Conservation (phyloP, 2,329 filamentous ascomycete genomes). For the Colletotrichum endophyticum region DNA sequence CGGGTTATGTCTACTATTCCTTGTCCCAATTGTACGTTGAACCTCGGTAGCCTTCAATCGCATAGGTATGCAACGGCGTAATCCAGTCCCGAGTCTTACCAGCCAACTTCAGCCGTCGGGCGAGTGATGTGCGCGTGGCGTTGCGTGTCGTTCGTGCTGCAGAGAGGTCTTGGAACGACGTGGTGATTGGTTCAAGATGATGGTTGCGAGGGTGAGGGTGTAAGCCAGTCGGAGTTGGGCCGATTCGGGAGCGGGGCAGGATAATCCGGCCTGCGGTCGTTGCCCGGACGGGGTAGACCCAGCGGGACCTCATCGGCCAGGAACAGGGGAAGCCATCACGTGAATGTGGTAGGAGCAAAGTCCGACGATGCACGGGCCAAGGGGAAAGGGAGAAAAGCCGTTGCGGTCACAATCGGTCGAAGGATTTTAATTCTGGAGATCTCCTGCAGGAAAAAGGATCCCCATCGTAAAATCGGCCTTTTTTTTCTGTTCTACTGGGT, state of each 20-base stretch:
- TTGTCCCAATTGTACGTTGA: accelerated
- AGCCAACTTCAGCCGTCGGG: background rate
- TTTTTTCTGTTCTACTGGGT: background rate
- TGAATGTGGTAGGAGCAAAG: background rate
- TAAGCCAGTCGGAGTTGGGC: background rate
- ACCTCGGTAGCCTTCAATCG: accelerated
- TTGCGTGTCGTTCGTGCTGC: background rate
- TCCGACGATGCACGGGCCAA: background rate
- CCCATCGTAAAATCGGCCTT: background rate
- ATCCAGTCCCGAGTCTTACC: background rate
- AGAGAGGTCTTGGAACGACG: background rate
- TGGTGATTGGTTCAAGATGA: slow-evolving; percentile 1
- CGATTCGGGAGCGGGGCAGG: background rate
- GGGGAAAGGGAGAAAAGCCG: background rate
- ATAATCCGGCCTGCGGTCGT: background rate
- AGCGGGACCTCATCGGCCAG: background rate
- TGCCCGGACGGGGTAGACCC: background rate
- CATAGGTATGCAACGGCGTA: background rate
- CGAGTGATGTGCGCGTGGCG: background rate
- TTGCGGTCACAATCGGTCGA: background rate
- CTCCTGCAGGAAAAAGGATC: background rate
- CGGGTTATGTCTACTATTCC: background rate
- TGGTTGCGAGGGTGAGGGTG: background rate
- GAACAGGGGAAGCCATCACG: background rate
- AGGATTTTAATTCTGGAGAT: background rate